Evolutionary conservation across 225 moss, liverwort and hornwort species (phyloP).

Genomic region (Straminergon stramineum): DNA sequence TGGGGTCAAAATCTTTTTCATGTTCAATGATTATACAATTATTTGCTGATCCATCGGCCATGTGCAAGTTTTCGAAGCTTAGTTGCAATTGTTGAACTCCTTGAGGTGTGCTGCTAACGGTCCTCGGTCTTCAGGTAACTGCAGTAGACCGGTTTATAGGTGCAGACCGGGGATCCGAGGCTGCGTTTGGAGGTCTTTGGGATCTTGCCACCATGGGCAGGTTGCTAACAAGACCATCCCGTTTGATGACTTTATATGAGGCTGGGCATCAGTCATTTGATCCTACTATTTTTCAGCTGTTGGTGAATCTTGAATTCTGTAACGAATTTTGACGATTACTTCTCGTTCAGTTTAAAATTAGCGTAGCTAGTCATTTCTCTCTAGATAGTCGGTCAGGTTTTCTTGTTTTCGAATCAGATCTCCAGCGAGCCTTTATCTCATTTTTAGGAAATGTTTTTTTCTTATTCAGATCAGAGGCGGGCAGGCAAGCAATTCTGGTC

Average conservation of each 20-base stretch:
- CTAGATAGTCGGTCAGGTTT: neutral
- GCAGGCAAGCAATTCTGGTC: slow-evolving; percentile 65
- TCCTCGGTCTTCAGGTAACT: slow-evolving; percentile 44
- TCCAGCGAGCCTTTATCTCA: neutral
- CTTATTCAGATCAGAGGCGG: slow-evolving; percentile 63
- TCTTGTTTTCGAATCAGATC: neutral
- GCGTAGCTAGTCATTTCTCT: neutral
- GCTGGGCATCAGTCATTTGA: neutral
- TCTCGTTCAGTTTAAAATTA: neutral
- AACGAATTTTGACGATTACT: neutral
- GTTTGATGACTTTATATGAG: neutral
- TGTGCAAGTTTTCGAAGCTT: neutral
- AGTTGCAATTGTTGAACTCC: neutral
- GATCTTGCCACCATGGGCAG: slow-evolving; percentile 77
- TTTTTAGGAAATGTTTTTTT: neutral
- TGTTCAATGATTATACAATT: neutral
- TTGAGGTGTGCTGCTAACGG: neutral
- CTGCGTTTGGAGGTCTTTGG: slow-evolving; percentile 71
- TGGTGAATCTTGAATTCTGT: neutral
- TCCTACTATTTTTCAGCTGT: neutral
- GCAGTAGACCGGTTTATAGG: slow-evolving; percentile 70
- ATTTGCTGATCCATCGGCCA: neutral
- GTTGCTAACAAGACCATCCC: slow-evolving; percentile 16
- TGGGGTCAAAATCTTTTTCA: neutral
- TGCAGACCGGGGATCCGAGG: slow-evolving; percentile 51